Base-by-base conservation (phyloP, 176 grass and related monocot genomes). In the Pontederia crassipes region DNA sequence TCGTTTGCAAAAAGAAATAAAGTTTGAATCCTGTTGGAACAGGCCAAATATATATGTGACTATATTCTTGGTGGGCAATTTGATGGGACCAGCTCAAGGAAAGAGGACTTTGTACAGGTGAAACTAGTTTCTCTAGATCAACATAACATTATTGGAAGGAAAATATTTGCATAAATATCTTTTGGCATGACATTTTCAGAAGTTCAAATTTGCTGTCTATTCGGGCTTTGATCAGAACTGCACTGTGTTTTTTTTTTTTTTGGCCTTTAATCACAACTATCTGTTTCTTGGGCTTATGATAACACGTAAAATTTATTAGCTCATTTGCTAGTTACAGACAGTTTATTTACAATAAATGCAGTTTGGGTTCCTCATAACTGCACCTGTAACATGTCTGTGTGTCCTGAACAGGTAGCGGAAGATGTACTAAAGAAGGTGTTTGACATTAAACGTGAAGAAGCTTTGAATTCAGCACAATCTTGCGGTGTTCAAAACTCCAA, bases 31-130 rank as follows among this genome's bases (percentile, higher is more conserved):
- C 1, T 61, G 51, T 11, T 46, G 26, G 61, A 57, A 92, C 67
- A 97, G 93, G 61, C 94, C 51, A 83, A 12, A 14, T 98, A 92
- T 14, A 88, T 89, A 48, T 98, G 93, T 54, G 93, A 98, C 64
- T 98, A 98, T 74, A 83, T 98, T 55, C 84, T 98, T 76, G 93
- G 84, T 51, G 87, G 93, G 10, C 13, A 85, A 89, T 81, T 98
- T 65, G 85, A 92, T 76, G 84, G 93, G 17, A 89, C 87, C 70
- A 98, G 93, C 75, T 88, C 93, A 73, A 92, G 84, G 68, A 98
- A 78, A 86, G 84, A 81, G 57, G 64, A 52, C 2, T 92, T 98
- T 72, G 79, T 98, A 64, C 55, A 89, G 82, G 93, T 92, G 81
- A 45, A 10, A 9, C 55, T 46, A 72, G 69, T 74, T 57, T 69